A percentile compares a stretch with the other conserved stretches of the same genome.
Conservation (phyloP, 371 early-diverging fungal genomes). For the Mortierella sp. region DNA sequence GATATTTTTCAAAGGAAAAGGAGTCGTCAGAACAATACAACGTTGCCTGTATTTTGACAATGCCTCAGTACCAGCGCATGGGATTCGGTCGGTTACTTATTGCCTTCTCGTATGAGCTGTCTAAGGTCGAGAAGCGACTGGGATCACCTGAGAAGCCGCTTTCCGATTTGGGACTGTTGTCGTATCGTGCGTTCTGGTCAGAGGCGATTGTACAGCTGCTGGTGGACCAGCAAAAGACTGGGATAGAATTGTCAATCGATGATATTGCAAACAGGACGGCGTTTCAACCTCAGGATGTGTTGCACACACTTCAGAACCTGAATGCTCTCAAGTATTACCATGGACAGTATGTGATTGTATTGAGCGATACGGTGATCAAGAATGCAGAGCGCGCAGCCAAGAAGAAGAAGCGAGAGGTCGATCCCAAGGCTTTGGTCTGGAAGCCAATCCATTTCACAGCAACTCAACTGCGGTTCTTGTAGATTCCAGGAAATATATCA, state of each 20-base stretch:
- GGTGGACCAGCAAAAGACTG: conserved; percentile 58
- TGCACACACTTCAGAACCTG: conserved; percentile 93
- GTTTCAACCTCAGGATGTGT: conserved; percentile 94
- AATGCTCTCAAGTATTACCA: conserved; percentile 96
- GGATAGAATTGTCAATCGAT: conserved; percentile 77
- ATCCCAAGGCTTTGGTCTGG: conserved; percentile 84
- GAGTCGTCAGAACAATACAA: conserved; percentile 97
- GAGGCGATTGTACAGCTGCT: conserved; percentile 81
- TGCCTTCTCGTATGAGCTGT: conserved; percentile 97
- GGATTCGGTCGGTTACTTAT: conserved; percentile 99
- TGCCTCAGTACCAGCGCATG: conserved; percentile 98
- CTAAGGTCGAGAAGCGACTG: conserved; percentile 93
- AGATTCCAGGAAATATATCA: conserved; percentile 6
- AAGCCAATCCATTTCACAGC: conserved; percentile 84
- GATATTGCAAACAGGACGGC: conserved; percentile 88
- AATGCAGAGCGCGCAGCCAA: conserved; percentile 78
- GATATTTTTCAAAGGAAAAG: conserved; percentile 99
- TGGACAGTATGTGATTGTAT: conserved; percentile 92
- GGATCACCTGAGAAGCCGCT: conserved; percentile 99
- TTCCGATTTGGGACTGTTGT: conserved; percentile 97
- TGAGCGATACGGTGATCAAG: conserved; percentile 92
- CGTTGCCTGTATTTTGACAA: conserved; percentile 99
- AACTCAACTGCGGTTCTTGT: conserved; percentile 81
- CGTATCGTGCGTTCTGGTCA: conserved; percentile 98
- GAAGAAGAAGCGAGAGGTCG: conserved; percentile 82